Base-by-base conservation (phyloP, 176 grass and related monocot species). In the Hordeum marinum region DNA sequence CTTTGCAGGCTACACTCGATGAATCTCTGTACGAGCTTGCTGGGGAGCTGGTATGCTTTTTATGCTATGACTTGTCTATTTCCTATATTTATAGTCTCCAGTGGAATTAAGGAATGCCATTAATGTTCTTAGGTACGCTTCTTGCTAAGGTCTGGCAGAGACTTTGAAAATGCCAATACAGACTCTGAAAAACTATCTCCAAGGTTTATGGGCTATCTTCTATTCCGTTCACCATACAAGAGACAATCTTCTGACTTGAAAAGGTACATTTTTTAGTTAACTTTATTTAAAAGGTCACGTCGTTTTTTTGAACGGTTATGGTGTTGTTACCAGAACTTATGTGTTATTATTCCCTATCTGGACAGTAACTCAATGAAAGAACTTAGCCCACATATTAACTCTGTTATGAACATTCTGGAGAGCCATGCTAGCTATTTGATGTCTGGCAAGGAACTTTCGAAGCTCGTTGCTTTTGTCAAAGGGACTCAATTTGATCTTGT, bases 401-500 rank as follows among this genome's bases (percentile, higher is more conserved):
- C 96, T 90, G 96, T 98, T 48, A 98, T 95, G 89, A 98, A 94
- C 70, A 98, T 98, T 90, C 83, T 98, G 76, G 96, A 95, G 87
- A 90, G 83, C 63, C 96, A 98, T 93, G 96, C 93, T 82, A 94
- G 91, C 88, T 92, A 95, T 80, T 86, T 98, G 76, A 98, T 98
- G 93, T 98, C 96, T 87, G 96, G 91, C 82, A 98, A 95, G 88
- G 96, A 95, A 90, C 96, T 98, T 85, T 95, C 96, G 68, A 98
- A 98, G 77, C 93, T 98, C 6, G 96, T 98, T 52, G 91, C 96
- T 82, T 98, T 98, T 94, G 96, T 98, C 36, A 98, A 98, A 86
- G 96, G 96, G 83, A 95, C 96, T 85, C 93, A 98, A 18, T 98
- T 98, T 90, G 96, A 98, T 90, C 91, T 98, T 87, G 93, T 98